These are phyloP conservation scores for Lactarius vividus DNA, from an alignment of 768 basidiomycete genomes.

Conservation along the genomic window DNA sequence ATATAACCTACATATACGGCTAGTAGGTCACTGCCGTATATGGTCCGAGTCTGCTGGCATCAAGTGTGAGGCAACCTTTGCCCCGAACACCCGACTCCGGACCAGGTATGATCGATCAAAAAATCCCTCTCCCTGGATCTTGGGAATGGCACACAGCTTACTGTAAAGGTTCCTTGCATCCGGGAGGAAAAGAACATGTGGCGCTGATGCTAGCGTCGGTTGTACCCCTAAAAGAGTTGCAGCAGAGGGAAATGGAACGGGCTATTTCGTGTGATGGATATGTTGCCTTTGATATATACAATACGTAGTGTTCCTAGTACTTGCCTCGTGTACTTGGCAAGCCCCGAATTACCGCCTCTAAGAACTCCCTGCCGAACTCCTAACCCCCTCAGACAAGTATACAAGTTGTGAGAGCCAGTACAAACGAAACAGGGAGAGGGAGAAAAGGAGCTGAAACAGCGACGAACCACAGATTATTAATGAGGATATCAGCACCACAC, in stretches of 20 bases:
- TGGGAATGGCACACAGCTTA: not conserved
- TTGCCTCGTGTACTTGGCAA: not conserved
- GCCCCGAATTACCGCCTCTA: not conserved
- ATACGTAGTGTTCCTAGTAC: not conserved
- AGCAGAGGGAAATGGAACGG: not conserved
- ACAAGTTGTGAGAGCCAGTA: not conserved
- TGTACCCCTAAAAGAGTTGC: not conserved
- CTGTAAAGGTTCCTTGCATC: not conserved
- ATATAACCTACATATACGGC: no score
- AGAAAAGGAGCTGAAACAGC: not conserved
- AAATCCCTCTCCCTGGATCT: not conserved
- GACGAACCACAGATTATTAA: not conserved
- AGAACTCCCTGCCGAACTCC: not conserved
- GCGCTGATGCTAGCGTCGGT: not conserved
- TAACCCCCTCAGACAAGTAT: not conserved
- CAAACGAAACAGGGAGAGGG: not conserved
- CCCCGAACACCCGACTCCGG: not conserved
- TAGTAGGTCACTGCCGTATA: no score
- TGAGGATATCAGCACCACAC: not conserved
- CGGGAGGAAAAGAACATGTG: not conserved
- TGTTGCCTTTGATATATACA: not conserved
- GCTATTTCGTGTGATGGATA: not conserved
- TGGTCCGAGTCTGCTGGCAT: no score
- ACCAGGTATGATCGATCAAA: not conserved
- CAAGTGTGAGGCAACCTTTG: not conserved